These are phyloP conservation scores for Porogramme epimiltina DNA, from an alignment of 1,284 basidiomycete genomes.

Conservation along the genomic window DNA sequence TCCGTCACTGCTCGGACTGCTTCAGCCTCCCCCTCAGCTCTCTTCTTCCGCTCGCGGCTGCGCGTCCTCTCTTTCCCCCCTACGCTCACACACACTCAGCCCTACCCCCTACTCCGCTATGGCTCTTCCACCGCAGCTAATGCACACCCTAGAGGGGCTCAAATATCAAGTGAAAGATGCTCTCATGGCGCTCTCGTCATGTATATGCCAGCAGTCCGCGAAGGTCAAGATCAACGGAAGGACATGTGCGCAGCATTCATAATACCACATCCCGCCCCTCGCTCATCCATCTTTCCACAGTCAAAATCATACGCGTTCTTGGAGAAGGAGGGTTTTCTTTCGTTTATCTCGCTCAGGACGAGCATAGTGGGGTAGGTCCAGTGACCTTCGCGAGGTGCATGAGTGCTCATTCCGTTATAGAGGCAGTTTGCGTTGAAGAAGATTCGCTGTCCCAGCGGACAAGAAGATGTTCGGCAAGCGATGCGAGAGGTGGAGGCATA, in stretches of 20 bases:
- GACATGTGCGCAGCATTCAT: slow-evolving; percentile 61
- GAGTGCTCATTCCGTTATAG: slow-evolving; percentile 34
- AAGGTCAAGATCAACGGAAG: slow-evolving; percentile 94
- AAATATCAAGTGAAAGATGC: slow-evolving; percentile 81
- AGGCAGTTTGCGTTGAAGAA: slow-evolving; percentile 94
- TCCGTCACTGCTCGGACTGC: not conserved
- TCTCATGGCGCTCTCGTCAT: slow-evolving; percentile 76
- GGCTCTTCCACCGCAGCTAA: slow-evolving; percentile 25
- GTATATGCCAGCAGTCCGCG: slow-evolving; percentile 77
- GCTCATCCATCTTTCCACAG: slow-evolving; percentile 35
- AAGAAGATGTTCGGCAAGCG: slow-evolving; percentile 80
- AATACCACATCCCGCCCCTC: not conserved
- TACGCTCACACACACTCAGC: not conserved
- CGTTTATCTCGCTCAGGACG: slow-evolving; percentile 91
- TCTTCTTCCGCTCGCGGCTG: not conserved
- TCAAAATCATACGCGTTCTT: slow-evolving; percentile 87
- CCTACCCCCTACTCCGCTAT: slow-evolving; percentile 1
- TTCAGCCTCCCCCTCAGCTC: not conserved
- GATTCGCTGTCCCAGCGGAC: slow-evolving; percentile 83
- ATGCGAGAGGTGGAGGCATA: slow-evolving; percentile 94
- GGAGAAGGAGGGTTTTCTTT: slow-evolving; percentile 97
- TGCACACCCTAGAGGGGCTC: slow-evolving; percentile 57
- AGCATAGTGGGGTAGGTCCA: slow-evolving; percentile 69
- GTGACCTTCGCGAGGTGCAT: not conserved
- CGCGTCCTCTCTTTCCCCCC: not conserved